Evolutionary conservation across 495 filamentous ascomycete species (phyloP), one percentile per base, ranked within the genome.

Genomic region (Neurospora intermedia): DNA sequence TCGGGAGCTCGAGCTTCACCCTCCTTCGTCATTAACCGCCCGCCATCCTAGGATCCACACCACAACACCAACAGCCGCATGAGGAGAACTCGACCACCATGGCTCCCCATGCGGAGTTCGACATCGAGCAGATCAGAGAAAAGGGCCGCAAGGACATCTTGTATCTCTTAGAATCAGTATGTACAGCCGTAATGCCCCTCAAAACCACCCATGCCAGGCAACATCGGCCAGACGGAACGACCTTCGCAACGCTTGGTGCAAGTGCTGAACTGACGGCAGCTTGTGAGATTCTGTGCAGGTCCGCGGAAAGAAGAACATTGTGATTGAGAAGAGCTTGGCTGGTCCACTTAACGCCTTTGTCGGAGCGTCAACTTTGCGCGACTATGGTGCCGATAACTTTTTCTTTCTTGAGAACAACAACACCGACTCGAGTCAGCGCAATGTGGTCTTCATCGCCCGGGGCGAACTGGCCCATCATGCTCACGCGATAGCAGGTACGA

Each of bases 281-380:
- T 42, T 69, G 69, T 70, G 54, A 15, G 54, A 66, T 78, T 71
- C 62, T n/a, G 10, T 41, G 15, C 73, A 99, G 96, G 92, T 97
- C 74, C 91, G 93, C 80, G 96, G 96, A 73, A 98, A 98, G 89
- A 99, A 99, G 86, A 97, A 97, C 82, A 87, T 99, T 74, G 91
- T 98, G 71, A 91, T 98, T 78, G 94, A 98, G 80, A 91, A 93
- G 81, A 88, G 90, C 77, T 87, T 99, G 76, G 94, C 94, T 75
- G 94, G 94, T 45, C 92, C 94, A 43, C 87, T 99, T 70, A 93
- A 93, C 69, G 87, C 96, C 72, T 91, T 98, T 78, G 92, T 96
- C 83, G 98, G 97, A 80, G 96, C 97, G 78, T 97, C 96, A 62
- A 88, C 83, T 8, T 74, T 87, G 42, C 84, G 89, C 77, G 95